Evolutionary conservation across 495 filamentous ascomycete species (phyloP).

Genomic region (Thermothielavioides terrestris): DNA sequence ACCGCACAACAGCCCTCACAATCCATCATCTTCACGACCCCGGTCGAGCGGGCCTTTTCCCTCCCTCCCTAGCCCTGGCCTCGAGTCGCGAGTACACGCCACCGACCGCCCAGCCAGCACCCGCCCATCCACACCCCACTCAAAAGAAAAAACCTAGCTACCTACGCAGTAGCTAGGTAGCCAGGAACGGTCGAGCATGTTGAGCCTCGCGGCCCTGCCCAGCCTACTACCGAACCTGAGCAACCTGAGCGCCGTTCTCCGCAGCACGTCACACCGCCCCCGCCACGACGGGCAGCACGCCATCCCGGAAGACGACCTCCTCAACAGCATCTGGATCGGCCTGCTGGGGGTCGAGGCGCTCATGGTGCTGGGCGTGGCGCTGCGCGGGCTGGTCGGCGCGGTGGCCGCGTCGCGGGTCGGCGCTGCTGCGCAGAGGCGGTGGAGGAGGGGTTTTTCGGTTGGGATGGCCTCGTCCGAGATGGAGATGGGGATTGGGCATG

Average conservation of each 20-base stretch:
- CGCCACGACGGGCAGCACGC: constrained; percentile 9
- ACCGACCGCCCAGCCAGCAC: too few species aligned
- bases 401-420: constrained; percentile 8
- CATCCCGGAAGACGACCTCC: constrained; percentile 30
- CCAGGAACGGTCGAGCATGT: too few species aligned
- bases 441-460: neutral
- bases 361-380: constrained; percentile 30
- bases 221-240: neutral
- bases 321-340: constrained; percentile 41
- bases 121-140: too few species aligned
- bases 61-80: too few species aligned
- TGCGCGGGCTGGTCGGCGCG: constrained; percentile 20
- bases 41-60: too few species aligned
- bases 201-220: too few species aligned
- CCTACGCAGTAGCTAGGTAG: too few species aligned
- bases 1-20: neutral
- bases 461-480: too few species aligned
- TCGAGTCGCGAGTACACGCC: too few species aligned
- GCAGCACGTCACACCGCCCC: neutral
- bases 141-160: too few species aligned
- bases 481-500: too few species aligned
- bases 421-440: neutral
- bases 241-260: constrained; percentile 16
- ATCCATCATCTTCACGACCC: too few species aligned
- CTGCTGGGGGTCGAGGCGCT: constrained; percentile 34